Conservation (phyloP, 208 protist genomes). For the Acanthamoeba castellanii region DNA sequence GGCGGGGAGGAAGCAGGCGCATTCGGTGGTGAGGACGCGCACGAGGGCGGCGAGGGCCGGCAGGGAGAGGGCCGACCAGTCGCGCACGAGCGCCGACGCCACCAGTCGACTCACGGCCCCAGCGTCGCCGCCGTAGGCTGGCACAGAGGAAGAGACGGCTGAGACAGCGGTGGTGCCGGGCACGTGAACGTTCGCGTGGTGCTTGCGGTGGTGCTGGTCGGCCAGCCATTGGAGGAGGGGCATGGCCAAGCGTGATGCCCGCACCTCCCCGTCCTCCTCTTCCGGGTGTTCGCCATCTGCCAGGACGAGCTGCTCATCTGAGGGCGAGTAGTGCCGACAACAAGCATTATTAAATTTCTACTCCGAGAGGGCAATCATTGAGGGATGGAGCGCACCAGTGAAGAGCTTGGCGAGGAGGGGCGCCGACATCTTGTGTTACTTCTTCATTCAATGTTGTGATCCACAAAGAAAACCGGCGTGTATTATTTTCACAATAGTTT, state of each 20-base stretch:
- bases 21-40: constrained; percentile 13
- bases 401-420: neutral
- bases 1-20: neutral
- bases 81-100: neutral
- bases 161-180: neutral
- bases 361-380: no score
- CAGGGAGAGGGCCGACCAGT: neutral
- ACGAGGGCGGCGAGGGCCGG: neutral
- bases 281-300: neutral
- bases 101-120: neutral
- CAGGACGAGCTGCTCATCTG: neutral
- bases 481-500: no score
- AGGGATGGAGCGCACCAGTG: neutral
- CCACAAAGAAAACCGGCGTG: neutral
- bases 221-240: constrained; percentile 29
- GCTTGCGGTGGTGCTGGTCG: neutral
- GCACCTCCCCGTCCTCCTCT: neutral
- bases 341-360: neutral
- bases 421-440: neutral
- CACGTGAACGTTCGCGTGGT: neutral
- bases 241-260: neutral
- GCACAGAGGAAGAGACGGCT: neutral
- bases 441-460: neutral
- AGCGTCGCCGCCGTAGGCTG: neutral
- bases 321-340: no score